Evolutionary conservation across 345 rosid genomes (phyloP), one percentile per base, ranked within the genome.

Genomic region (Ceriops tagal): DNA sequence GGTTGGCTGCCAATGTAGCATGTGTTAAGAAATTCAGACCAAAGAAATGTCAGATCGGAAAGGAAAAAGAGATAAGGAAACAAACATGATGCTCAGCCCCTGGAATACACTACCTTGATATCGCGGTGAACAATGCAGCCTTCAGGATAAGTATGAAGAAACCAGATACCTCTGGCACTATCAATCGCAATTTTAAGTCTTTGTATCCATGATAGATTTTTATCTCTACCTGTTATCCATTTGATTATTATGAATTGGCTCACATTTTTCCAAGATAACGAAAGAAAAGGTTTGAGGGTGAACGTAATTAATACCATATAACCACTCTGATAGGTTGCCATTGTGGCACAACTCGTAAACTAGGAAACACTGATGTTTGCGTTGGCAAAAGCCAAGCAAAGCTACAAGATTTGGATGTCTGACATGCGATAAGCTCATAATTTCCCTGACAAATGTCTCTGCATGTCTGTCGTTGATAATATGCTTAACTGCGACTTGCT

Each of bases 261-360:
- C 49, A 13, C 34, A 27, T 22, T 32, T 9, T 18, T 55, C 20
- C 35, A 31, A 27, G 31, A 57, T 7, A 3, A 1, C 5, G 21
- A 35, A 37, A 22, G 47, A 10, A 3, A 6, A 43, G 5, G 18
- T 13, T 43, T 3, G 13, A 43, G 49, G 18, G 49, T 43, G 49
- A 43, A 43, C 49, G 1, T 13, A 43, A 1, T 1, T 11, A 43
- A 13, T 81, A 85, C 88, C 82, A 65, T 76, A 88, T 37, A 88
- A 71, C 92, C 92, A 88, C 55, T 78, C 83, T 21, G 89, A 81
- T 67, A 85, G 80, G 70, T 84, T 85, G 21, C 92, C 88, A 27
- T 82, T 77, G 67, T 67, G 77, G 69, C 92, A 85, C 13, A 85
- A 71, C 79, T 88, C 86, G 21, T 85, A 87, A 56, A 85, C 83